phyloP scores from a whole-genome alignment of 257 asterid species.

The Petrea volubilis region DNA sequence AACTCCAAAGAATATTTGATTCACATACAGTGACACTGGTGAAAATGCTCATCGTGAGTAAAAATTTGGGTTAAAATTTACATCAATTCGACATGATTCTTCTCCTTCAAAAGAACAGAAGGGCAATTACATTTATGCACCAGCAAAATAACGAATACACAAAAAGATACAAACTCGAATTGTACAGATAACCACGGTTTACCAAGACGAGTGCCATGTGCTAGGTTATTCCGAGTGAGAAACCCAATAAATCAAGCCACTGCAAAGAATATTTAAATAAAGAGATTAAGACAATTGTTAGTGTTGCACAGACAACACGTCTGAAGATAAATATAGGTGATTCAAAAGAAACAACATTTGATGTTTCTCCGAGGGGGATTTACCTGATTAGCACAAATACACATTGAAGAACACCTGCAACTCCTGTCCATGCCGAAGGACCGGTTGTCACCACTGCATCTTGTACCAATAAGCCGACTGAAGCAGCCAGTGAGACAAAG shows the following conservation, averaged over 20 bases:
- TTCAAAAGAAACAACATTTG: not conserved
- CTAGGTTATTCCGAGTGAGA: slow-evolving; percentile 45
- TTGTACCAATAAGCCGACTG: slow-evolving; percentile 92
- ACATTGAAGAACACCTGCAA: slow-evolving; percentile 93
- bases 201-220: not conserved
- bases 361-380: not conserved
- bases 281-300: not conserved
- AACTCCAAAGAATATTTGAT: too few relatives aligned
- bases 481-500: slow-evolving; percentile 93
- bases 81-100: not conserved
- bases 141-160: slow-evolving; percentile 2
- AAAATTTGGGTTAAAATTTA: not conserved
- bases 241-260: slow-evolving; percentile 65
- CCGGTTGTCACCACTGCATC: slow-evolving; percentile 72
- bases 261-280: slow-evolving; percentile 27
- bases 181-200: slow-evolving; percentile 6
- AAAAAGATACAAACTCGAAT: not conserved
- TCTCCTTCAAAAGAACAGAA: not conserved
- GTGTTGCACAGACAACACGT: too few relatives aligned
- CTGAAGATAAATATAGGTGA: not conserved
- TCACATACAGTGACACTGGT: not conserved
- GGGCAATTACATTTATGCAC: not conserved
- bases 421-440: slow-evolving; percentile 95
- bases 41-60: not conserved
- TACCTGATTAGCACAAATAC: slow-evolving; percentile 85